Evolutionary conservation across 768 basidiomycete genomes (phyloP), one percentile per base, ranked within the genome.

Genomic region (Leccinum fibrillosum): DNA sequence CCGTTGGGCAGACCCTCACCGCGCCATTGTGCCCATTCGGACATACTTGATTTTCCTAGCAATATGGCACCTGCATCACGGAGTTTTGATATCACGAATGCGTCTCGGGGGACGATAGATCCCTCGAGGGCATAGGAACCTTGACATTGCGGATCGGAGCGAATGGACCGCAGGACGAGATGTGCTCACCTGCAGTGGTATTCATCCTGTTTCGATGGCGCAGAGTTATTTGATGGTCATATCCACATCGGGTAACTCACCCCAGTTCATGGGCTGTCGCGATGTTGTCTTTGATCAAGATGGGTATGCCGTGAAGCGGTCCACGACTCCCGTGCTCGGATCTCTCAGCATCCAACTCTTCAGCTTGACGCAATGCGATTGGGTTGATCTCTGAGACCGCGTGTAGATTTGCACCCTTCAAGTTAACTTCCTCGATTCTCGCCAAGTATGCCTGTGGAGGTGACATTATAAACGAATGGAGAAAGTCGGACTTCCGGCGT

Each of bases 391-490:
- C 87, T 13, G 86, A 71, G 5, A 88, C 77, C 1, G 86, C 86
- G 10, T 78, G 81, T 9, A 89, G 70, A 47, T 70, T 70, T 11
- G 85, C 81, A 2, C 86, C 85, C 56, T 82, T 74, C 17, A 80
- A 63, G 63, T 88, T 88, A n/a, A 89, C 86, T 64, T 88, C 82
- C 4, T 86, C 82, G 25, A 88, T 87, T 2, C 87, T 78, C 11
- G 81, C 80, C 61, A 88, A 75, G 66, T 88, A 88, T 2, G 85
- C 84, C 86, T 88, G 30, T 5, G 30, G 52, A 17, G 17, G 54
- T 56, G 52, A 58, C 8, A 35, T 52, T 21, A 26, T 26, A 25
- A 0, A 8, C 17, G 11, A 28, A 34, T 9, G 8, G 32, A 13
- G n/a, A 13, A n/a, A 30, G 19, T 34, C 32, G 32, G 12, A 25